Evolutionary conservation across 345 rosid species (phyloP).

Genomic region (Eutrema heterophyllum): DNA sequence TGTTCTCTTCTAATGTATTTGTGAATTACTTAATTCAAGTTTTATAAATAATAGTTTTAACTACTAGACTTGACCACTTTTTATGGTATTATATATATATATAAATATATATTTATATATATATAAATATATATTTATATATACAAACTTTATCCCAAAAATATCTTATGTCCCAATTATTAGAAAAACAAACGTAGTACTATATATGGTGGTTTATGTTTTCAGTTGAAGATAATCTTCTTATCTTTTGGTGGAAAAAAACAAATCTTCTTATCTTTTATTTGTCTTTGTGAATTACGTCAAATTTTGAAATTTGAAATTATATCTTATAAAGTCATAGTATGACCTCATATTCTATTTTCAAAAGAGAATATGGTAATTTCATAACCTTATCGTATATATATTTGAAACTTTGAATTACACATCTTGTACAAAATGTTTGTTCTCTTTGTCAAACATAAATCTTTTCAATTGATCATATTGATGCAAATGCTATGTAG

Average conservation of each 20-base stretch:
- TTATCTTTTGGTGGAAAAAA: background rate
- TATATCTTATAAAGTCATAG: background rate
- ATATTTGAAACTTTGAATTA: background rate
- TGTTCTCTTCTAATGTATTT: background rate
- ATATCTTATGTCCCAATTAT: background rate
- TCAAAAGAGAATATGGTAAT: background rate
- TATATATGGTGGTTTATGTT: background rate
- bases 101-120: background rate
- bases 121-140: background rate
- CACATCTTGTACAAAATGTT: background rate
- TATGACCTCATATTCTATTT: background rate
- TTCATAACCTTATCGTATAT: background rate
- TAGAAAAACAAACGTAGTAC: background rate
- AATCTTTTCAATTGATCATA: background rate
- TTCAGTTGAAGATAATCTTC: constrained; percentile 1
- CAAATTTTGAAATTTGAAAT: background rate
- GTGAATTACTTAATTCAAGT: background rate
- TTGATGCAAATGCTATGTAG: background rate
- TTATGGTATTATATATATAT: background rate
- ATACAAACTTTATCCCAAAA: background rate
- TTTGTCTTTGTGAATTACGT: background rate
- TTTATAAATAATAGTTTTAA: background rate
- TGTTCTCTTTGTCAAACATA: background rate
- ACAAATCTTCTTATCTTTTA: background rate
- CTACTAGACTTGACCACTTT: background rate